phyloP scores from a whole-genome alignment of 495 filamentous ascomycete genomes.

The Acidomyces sp. region DNA sequence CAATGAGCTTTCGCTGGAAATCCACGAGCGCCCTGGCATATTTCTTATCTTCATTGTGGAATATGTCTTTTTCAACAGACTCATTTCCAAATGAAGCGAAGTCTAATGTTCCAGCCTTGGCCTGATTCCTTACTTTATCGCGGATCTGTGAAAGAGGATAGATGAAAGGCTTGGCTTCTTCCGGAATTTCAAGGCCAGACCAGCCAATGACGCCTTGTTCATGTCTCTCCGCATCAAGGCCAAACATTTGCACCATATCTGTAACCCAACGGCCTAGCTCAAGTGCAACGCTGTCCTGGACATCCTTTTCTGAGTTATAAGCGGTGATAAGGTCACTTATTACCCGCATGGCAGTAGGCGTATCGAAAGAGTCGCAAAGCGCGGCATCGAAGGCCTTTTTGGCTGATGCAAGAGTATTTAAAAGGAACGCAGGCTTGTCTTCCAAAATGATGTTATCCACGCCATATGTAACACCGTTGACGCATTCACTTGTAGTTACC shows the following conservation, averaged over 20 bases:
- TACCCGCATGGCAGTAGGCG: conserved; percentile 56
- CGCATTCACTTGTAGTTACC: background rate
- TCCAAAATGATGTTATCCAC: conserved; percentile 4
- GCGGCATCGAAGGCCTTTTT: conserved; percentile 52
- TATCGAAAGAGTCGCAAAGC: conserved; percentile 83
- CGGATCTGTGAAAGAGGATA: conserved; percentile 24
- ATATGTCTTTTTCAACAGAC: conserved; percentile 6
- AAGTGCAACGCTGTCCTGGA: conserved; percentile 21
- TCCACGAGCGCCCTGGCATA: conserved; percentile 25
- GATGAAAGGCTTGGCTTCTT: conserved; percentile 29
- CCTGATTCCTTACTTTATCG: conserved; percentile 26
- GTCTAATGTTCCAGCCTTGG: conserved; percentile 20
- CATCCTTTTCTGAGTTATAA: conserved; percentile 43
- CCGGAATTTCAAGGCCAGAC: conserved; percentile 56
- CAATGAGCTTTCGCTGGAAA: conserved; percentile 25
- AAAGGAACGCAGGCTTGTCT: conserved; percentile 20
- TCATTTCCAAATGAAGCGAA: conserved; percentile 6
- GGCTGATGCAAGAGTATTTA: conserved; percentile 42
- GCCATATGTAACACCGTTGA: conserved; percentile 6
- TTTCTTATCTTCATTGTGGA: conserved; percentile 16
- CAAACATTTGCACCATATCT: conserved; percentile 68
- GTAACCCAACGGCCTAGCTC: conserved; percentile 68
- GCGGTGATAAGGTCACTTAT: conserved; percentile 63
- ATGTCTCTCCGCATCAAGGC: conserved; percentile 51
- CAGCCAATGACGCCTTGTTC: conserved; percentile 58